Base-by-base conservation (phyloP, 2,329 filamentous ascomycete species). In the Colletotrichum siamense region DNA sequence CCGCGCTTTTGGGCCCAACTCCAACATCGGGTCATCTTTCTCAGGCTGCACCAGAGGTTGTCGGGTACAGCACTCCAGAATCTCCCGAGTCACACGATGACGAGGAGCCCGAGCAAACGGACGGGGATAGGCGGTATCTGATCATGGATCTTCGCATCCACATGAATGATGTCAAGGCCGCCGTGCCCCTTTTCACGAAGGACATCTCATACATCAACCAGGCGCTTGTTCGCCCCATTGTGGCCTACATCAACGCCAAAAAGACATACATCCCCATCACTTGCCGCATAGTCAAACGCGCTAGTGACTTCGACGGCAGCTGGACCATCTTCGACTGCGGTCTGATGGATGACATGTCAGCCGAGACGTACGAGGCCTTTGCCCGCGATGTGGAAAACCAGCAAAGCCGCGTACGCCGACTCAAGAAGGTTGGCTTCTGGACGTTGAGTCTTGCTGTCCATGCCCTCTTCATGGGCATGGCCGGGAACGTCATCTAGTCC, bases 371-470 rank as follows among this genome's bases (percentile, higher is more conserved):
- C 83, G 93, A 96, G 80, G 97, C 97, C 1, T 99, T 99, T 85
- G 96, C 96, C 49, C 92, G 93, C 78, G 95, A 98, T 83, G 95
- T 99, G 36, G 93, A 96, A 78, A 94, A 98, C 85, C 94, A 97
- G 80, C 94, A 98, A 83, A 95, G 94, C 79, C 93, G 96, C 69
- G 94, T 95, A 79, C 91, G 96, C 67, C 91, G 97, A 61, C 94
- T 99, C 83, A 98, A 96, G 84, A 98, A 99, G 86, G 97, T 98
- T 32, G 97, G 97, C 36, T 93, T 99, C 81, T 99, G 97, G 97
- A 98, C 96, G 5, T 89, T 99, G 72, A 96, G 96, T 80, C 88
- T 99, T 73, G 95, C 96, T 8, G 95, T 96, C 9, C 97, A 99
- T 83, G 97, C 96, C 5, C 90, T 99, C 44, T 97, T 99, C 82